Evolutionary conservation across 1,139 yeast species (phyloP).

Genomic region (Scheffersomyces cryptocercus): DNA sequence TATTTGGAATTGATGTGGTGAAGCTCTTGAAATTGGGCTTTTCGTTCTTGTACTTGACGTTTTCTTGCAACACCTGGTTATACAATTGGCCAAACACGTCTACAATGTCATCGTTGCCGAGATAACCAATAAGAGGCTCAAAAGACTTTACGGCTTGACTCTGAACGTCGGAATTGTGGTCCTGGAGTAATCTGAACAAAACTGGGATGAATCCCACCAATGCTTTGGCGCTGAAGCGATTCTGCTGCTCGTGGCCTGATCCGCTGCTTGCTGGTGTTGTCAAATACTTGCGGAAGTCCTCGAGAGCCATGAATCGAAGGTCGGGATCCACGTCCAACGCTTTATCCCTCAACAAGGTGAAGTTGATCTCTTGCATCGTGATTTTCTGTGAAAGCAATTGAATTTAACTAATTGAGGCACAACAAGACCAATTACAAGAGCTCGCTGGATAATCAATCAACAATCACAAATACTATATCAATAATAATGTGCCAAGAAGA

Average conservation of each 20-base stretch:
- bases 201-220: conserved; percentile 48
- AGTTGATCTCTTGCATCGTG: conserved; percentile 19
- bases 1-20: conserved; percentile 64
- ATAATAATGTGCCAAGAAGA: too few species aligned
- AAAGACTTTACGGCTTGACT: conserved; percentile 71
- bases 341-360: conserved; percentile 39
- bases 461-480: too few species aligned
- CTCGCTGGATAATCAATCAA: too few species aligned
- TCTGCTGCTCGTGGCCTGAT: neutral
- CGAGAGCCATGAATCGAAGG: conserved; percentile 82
- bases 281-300: conserved; percentile 62
- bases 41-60: conserved; percentile 21
- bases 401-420: too few species aligned
- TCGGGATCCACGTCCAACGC: conserved; percentile 78
- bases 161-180: conserved; percentile 74
- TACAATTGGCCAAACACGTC: conserved; percentile 28
- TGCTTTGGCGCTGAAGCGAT: conserved; percentile 14
- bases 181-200: conserved; percentile 56
- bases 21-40: conserved; percentile 37
- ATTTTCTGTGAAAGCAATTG: too few species aligned
- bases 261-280: conserved; percentile 7
- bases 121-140: conserved; percentile 36
- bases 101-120: conserved; percentile 25
- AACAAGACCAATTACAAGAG: too few species aligned
- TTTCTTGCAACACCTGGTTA: conserved; percentile 20